Percentiles rank a stretch among this genome's conserved stretches.
Evolutionary conservation across 176 grass and related monocot species (phyloP).

Genomic region (Poa annua): DNA sequence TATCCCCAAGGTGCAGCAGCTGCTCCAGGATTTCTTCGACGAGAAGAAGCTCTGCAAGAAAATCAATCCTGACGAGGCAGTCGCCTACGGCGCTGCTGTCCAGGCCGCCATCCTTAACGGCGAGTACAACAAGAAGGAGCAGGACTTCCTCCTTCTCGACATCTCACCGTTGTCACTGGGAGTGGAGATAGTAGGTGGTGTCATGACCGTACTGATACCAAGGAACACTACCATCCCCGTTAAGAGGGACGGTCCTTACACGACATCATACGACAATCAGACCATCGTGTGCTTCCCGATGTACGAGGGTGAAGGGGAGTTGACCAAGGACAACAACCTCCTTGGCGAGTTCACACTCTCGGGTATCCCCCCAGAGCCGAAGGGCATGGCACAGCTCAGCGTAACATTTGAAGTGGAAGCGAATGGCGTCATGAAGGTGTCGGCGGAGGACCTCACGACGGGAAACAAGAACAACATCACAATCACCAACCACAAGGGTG

Average conservation of each 20-base stretch:
- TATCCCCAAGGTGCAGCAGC: conserved; percentile 85
- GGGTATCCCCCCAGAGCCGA: conserved; percentile 45
- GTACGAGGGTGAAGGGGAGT: conserved; percentile 53
- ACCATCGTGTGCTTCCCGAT: too few relatives aligned
- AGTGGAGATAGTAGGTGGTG: conserved; percentile 22
- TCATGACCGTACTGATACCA: conserved; percentile 54
- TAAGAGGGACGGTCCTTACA: conserved; percentile 33
- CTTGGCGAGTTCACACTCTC: conserved; percentile 46
- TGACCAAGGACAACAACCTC: conserved; percentile 52
- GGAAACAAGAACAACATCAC: conserved; percentile 60
- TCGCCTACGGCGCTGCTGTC: conserved; percentile 62
- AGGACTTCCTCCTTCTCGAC: conserved; percentile 53
- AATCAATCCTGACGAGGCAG: conserved; percentile 6
- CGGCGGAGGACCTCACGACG: conserved; percentile 19
- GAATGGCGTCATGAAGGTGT: conserved; percentile 49
- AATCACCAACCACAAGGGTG: conserved; percentile 46
- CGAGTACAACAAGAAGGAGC: conserved; percentile 21
- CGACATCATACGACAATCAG: too few relatives aligned
- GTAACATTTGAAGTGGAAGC: conserved; percentile 49
- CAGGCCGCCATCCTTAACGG: conserved; percentile 46
- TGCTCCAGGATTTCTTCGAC: conserved; percentile 78
- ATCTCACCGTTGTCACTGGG: conserved; percentile 65
- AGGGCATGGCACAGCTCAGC: neutral
- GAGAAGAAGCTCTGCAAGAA: conserved; percentile 33
- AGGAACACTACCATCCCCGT: conserved; percentile 56